Conservation (phyloP, 1,284 basidiomycete genomes). For the Cerrena zonata region DNA sequence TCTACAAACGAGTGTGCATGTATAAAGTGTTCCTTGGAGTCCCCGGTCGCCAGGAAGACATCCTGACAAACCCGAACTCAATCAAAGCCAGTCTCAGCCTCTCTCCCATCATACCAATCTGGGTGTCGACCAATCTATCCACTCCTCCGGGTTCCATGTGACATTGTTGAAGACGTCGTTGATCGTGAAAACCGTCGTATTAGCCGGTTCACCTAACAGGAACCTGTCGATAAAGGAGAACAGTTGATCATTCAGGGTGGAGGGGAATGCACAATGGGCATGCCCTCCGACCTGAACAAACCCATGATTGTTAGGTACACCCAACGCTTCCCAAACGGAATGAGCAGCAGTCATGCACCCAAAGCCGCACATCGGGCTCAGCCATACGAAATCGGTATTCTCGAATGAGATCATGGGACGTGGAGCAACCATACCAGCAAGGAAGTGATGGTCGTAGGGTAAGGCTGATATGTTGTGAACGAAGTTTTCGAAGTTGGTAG, state of each 20-base stretch:
- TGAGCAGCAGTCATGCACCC: slow-evolving; percentile 46
- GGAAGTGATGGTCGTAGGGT: slow-evolving; percentile 50
- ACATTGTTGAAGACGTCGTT: slow-evolving; percentile 38
- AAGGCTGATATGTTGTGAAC: slow-evolving; percentile 34
- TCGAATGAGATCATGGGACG: too few relatives aligned
- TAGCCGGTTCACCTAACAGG: slow-evolving; percentile 40
- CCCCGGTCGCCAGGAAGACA: too few relatives aligned
- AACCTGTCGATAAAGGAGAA: slow-evolving; percentile 50
- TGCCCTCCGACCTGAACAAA: slow-evolving; percentile 48
- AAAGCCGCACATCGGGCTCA: slow-evolving; percentile 40
- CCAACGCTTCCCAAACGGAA: slow-evolving; percentile 43
- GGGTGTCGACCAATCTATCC: slow-evolving; percentile 47
- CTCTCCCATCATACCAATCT: too few relatives aligned
- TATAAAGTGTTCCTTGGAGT: too few relatives aligned
- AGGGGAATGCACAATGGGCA: slow-evolving; percentile 46
- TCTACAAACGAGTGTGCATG: too few relatives aligned
- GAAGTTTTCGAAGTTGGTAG: too few relatives aligned
- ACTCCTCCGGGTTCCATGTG: slow-evolving; percentile 35
- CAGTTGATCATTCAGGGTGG: slow-evolving; percentile 35
- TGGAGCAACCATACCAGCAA: slow-evolving; percentile 43
- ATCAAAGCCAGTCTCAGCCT: too few relatives aligned
- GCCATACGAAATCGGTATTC: slow-evolving; percentile 47
- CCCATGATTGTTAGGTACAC: slow-evolving; percentile 40
- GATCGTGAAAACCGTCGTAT: slow-evolving; percentile 41
- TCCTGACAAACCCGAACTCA: too few relatives aligned